Evolutionary conservation across 352 stramenopile genomes (phyloP).

Genomic region (Aphanomyces invadans): DNA sequence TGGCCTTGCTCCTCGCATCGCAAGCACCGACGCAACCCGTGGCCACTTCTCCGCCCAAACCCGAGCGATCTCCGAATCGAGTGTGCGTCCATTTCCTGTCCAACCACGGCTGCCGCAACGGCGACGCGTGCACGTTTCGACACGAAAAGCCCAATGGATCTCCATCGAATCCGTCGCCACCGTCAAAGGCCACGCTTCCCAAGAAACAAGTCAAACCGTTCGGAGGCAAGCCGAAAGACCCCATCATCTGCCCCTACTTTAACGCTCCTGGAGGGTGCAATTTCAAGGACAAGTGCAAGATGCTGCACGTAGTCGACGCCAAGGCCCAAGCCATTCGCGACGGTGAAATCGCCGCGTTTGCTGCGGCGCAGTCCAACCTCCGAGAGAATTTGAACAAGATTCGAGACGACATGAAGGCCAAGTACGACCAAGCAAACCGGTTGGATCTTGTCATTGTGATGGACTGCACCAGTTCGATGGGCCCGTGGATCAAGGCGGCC

Average conservation of each 20-base stretch:
- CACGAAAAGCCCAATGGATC: neutral
- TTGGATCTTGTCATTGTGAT: conserved; percentile 42
- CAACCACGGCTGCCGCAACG: neutral
- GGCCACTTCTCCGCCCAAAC: too few relatives aligned
- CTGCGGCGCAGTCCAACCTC: neutral
- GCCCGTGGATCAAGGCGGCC: conserved; percentile 30
- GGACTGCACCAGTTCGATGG: conserved; percentile 41
- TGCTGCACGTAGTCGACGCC: neutral
- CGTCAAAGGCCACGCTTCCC: neutral
- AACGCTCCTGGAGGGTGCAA: neutral
- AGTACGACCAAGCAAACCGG: conserved; percentile 25
- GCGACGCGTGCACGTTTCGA: neutral
- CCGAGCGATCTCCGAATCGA: too few relatives aligned
- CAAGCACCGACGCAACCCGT: too few relatives aligned
- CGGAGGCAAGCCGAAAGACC: neutral
- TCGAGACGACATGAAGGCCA: neutral
- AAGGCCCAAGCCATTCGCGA: neutral
- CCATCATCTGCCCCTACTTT: neutral
- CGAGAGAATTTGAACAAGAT: neutral
- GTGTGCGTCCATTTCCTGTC: neutral
- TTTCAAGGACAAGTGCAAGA: neutral
- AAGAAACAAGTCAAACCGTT: neutral
- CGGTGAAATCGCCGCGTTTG: neutral
- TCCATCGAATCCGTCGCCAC: neutral
- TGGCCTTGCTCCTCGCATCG: neutral